Conservation (phyloP, 2,329 filamentous ascomycete genomes). For the Cordyceps pruinosa region DNA sequence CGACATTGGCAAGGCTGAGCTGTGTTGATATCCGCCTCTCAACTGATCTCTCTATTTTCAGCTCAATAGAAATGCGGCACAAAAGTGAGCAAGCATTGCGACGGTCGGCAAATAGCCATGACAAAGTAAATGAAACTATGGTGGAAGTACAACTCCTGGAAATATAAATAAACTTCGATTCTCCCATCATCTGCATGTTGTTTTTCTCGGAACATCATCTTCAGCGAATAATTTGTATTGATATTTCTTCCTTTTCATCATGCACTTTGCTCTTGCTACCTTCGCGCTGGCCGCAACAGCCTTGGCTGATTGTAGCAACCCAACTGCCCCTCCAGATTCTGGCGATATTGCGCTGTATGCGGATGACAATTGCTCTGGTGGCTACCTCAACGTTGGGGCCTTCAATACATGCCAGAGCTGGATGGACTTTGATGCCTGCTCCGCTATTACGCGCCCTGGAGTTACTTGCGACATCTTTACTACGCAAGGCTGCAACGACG, state of each 20-base stretch:
- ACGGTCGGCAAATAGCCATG: background rate
- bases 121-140: rapidly evolving
- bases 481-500: background rate
- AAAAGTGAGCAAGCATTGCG: background rate
- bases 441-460: background rate
- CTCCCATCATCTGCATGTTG: background rate
- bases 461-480: background rate
- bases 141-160: background rate
- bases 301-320: background rate
- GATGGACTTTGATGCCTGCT: background rate
- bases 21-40: too few relatives aligned
- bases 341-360: background rate
- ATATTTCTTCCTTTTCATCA: background rate
- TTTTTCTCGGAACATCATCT: background rate
- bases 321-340: background rate
- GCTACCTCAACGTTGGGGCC: background rate
- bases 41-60: background rate
- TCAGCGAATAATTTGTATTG: background rate
- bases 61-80: background rate
- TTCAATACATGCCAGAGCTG: conserved; percentile 1
- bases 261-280: background rate
- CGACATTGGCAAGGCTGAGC: background rate
- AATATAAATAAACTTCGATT: background rate
- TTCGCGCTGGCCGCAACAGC: background rate
- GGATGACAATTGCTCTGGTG: background rate